Percentiles rank a stretch among this genome's conserved stretches.
These are phyloP conservation scores for Tetragonia tetragonoides DNA, from an alignment of 148 eudicot genomes.

Conservation along the genomic window DNA sequence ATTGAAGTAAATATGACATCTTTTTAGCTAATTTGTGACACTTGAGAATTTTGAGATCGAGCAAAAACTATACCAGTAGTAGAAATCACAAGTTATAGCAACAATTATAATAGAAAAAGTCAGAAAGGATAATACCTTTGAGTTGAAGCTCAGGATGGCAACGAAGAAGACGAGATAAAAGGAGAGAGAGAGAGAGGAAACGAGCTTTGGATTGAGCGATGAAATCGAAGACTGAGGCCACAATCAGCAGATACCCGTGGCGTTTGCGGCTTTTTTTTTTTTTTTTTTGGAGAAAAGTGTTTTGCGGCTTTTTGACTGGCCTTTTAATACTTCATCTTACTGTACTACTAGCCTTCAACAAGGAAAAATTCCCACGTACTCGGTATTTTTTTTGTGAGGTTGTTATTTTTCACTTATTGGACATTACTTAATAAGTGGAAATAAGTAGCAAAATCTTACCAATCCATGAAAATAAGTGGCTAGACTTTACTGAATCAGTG, in stretches of 20 bases:
- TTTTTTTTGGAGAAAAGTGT: too few relatives aligned
- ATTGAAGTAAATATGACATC: neutral
- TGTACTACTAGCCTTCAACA: too few relatives aligned
- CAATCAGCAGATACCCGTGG: slow-evolving; percentile 14
- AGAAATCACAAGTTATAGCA: neutral
- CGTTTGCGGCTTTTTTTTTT: neutral
- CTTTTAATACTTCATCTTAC: too few relatives aligned
- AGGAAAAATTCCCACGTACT: too few relatives aligned
- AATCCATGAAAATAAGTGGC: too few relatives aligned
- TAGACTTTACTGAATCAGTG: too few relatives aligned
- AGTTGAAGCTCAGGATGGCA: neutral
- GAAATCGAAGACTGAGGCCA: slow-evolving; percentile 17
- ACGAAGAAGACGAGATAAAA: neutral
- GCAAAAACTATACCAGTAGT: neutral
- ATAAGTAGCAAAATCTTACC: too few relatives aligned
- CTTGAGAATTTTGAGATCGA: too few relatives aligned
- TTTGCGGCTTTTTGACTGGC: too few relatives aligned
- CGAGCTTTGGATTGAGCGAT: slow-evolving; percentile 19
- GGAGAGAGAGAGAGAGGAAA: neutral
- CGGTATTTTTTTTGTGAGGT: too few relatives aligned
- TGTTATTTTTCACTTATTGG: too few relatives aligned
- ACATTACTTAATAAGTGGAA: too few relatives aligned
- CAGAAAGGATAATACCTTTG: neutral
- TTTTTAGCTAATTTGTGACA: neutral
- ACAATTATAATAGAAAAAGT: neutral